phyloP scores from a whole-genome alignment of 129 eudicot genomes.

The Pulicaria dysenterica region DNA sequence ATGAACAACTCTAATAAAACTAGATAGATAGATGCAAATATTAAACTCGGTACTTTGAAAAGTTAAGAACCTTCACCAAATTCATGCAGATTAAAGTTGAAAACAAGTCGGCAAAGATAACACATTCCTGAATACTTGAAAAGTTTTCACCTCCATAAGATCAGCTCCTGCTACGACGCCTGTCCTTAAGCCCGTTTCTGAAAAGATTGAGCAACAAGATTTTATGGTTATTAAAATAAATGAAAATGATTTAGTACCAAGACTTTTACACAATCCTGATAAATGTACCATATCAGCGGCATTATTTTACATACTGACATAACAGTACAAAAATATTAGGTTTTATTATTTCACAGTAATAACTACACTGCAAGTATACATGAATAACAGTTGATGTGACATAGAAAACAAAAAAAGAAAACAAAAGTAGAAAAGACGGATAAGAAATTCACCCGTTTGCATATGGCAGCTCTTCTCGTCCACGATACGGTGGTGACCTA shows the following conservation, averaged over 20 bases:
- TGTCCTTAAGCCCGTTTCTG: constrained; percentile 85
- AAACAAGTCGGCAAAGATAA: constrained; percentile 66
- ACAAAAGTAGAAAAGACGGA: not conserved
- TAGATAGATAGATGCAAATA: constrained; percentile 27
- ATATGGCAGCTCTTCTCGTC: constrained; percentile 83
- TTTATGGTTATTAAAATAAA: not conserved
- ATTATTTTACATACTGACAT: no score
- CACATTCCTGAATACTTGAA: constrained; percentile 37
- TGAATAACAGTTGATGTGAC: not conserved
- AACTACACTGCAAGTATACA: not conserved
- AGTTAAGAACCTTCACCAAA: constrained; percentile 83
- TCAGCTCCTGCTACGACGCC: constrained; percentile 99
- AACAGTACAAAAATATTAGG: not conserved
- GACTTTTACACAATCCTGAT: no score
- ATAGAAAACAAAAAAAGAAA: not conserved
- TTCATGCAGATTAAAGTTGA: constrained; percentile 65
- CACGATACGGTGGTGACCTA: constrained; percentile 95
- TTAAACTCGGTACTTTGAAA: constrained; percentile 40
- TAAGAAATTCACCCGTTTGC: constrained; percentile 68
- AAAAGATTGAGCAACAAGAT: constrained; percentile 21
- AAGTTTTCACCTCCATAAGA: constrained; percentile 16
- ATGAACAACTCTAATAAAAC: constrained; percentile 15
- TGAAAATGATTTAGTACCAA: not conserved
- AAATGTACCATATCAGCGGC: no score
- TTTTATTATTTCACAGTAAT: not conserved